phyloP scores from a whole-genome alignment of 2,329 filamentous ascomycete species.

The Waltergamsia citrina region DNA sequence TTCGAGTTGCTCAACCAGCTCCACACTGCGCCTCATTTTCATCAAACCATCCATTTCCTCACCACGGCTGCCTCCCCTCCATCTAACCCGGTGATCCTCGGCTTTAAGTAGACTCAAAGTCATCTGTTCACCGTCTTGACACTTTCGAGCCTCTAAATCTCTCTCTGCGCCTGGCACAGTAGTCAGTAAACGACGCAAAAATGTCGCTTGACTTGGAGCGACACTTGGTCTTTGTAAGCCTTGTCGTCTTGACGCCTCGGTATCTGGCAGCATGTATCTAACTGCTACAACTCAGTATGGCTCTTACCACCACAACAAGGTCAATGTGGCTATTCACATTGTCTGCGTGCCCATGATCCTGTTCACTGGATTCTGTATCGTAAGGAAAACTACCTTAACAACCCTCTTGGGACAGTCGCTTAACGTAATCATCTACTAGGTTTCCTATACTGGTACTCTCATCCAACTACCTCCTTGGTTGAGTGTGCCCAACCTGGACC shows the following conservation, averaged over 20 bases:
- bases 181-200: too few relatives aligned
- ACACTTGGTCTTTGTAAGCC: conserved; percentile 70
- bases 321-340: conserved; percentile 74
- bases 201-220: conserved; percentile 73
- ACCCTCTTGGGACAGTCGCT: not conserved
- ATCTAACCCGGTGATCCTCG: too few relatives aligned
- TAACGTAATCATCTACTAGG: conserved; percentile 26
- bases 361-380: conserved; percentile 61
- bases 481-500: conserved; percentile 55
- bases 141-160: too few relatives aligned
- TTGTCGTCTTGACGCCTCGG: not conserved
- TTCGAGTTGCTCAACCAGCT: too few relatives aligned
- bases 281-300: conserved; percentile 53
- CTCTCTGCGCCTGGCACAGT: too few relatives aligned
- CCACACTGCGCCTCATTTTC: too few relatives aligned
- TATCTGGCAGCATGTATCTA: not conserved
- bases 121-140: too few relatives aligned
- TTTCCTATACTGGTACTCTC: conserved; percentile 52
- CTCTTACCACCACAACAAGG: conserved; percentile 69
- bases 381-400: conserved; percentile 29
- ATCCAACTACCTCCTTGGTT: conserved; percentile 58
- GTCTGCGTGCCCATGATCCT: conserved; percentile 69
- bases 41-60: too few relatives aligned
- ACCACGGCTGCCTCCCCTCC: too few relatives aligned
- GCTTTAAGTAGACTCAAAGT: too few relatives aligned